Evolutionary conservation across 2,329 filamentous ascomycete species (phyloP), one percentile per base, ranked within the genome.

Genomic region (Diaporthe caulivora): DNA sequence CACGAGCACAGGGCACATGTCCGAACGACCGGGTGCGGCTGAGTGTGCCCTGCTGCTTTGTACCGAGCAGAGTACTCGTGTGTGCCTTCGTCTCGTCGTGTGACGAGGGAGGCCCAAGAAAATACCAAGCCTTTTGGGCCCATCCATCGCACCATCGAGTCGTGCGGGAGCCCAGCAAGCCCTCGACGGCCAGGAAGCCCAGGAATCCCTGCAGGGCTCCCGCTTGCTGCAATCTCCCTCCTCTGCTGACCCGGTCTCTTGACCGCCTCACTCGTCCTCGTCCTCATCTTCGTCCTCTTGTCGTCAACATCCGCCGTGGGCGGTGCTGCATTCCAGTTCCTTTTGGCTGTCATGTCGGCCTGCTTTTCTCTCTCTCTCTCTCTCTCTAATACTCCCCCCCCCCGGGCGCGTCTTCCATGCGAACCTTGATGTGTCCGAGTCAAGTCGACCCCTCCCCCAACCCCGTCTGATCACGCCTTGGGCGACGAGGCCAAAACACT

Each of bases 161-260:
- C 26, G 51, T 24, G 24, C 11, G 51, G 21, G n/a, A 2, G 2
- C 11, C 10, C 3, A 29, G 51, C 51, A 31, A n/a, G 15, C 17
- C n/a, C n/a, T n/a, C n/a, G n/a, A n/a, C n/a, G n/a, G n/a, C n/a
- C n/a, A n/a, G n/a, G n/a, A n/a, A n/a, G n/a, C n/a, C n/a, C n/a
- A n/a, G n/a, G n/a, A n/a, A n/a, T n/a, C n/a, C n/a, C 13, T 65
- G 60, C 60, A 65, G 44, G 60, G 60, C 60, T 65, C 42, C 17
- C 49, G 24, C 17, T 42, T 42, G 42, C 34, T 49, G 60, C 24
- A 65, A 18, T n/a, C n/a, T n/a, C n/a, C n/a, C n/a, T n/a, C n/a
- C n/a, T 65, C 62, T 65, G 62, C 62, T 67, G 62, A 67, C 62
- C 44, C 62, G 1, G 62, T 67, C 62, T 40, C 47, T 40, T 67